Conservation (phyloP, 2,329 filamentous ascomycete species). For the Achaetomium macrosporum region DNA sequence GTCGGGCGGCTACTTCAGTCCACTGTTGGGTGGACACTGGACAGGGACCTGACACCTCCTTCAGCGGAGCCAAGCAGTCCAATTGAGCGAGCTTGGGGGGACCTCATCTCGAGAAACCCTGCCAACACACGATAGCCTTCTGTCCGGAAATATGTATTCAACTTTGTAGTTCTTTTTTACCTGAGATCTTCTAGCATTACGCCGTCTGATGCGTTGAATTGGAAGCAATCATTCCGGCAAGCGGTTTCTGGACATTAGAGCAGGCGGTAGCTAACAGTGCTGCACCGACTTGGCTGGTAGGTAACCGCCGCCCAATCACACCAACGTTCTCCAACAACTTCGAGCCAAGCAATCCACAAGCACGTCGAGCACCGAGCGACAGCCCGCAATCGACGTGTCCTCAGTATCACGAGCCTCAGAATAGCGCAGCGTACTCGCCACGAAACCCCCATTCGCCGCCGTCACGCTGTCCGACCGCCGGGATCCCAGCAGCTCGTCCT, state of each 20-base stretch:
- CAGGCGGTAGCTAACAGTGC: background rate
- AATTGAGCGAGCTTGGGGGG: background rate
- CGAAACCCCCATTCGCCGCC: conserved; percentile 22
- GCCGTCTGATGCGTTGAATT: background rate
- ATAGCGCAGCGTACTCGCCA: background rate
- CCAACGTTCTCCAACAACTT: background rate
- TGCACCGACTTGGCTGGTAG: background rate
- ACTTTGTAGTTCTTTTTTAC: background rate
- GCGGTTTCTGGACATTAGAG: no score
- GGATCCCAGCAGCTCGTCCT: conserved; percentile 39
- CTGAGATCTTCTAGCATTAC: background rate
- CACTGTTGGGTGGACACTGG: background rate
- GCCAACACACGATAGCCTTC: background rate
- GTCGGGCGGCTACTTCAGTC: no score
- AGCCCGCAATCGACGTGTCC: background rate
- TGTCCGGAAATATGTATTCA: background rate
- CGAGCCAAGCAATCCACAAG: conserved; percentile 4
- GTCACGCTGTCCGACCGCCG: conserved; percentile 45
- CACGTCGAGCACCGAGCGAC: background rate
- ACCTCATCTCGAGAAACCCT: conserved; percentile 8
- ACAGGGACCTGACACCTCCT: background rate
- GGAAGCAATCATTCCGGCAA: background rate
- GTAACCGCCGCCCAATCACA: conserved; percentile 9
- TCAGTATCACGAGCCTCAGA: background rate
- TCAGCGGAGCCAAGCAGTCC: conserved; percentile 3